These are phyloP conservation scores for Colletotrichum sublineola DNA, from an alignment of 2,329 filamentous ascomycete genomes.

Conservation along the genomic window DNA sequence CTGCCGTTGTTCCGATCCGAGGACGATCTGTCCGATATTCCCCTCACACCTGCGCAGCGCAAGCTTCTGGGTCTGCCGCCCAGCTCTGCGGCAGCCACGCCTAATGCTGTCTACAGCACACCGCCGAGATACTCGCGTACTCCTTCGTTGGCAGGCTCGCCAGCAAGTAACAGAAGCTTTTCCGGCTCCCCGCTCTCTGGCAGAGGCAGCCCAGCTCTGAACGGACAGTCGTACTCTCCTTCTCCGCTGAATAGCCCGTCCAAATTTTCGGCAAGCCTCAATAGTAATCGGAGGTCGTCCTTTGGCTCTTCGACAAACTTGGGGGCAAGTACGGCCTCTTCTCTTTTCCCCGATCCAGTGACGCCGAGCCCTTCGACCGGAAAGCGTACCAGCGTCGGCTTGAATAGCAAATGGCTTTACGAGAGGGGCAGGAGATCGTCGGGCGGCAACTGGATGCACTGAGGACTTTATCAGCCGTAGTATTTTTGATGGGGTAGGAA, in stretches of 20 bases:
- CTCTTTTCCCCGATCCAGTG: conserved; percentile 68
- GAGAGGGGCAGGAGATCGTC: conserved; percentile 78
- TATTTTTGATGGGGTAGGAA: background rate
- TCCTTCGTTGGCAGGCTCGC: conserved; percentile 73
- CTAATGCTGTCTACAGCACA: conserved; percentile 79
- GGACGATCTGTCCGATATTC: conserved; percentile 89
- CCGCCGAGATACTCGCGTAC: conserved; percentile 89
- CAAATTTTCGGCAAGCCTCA: conserved; percentile 69
- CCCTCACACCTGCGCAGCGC: conserved; percentile 90
- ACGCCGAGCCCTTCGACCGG: conserved; percentile 77
- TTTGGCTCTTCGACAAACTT: conserved; percentile 70
- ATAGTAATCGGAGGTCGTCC: conserved; percentile 68
- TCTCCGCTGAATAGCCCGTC: conserved; percentile 66
- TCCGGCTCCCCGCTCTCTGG: conserved; percentile 70
- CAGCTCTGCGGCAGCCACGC: conserved; percentile 71
- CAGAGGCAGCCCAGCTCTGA: conserved; percentile 63
- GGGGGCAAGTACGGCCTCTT: conserved; percentile 59
- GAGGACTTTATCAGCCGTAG: background rate
- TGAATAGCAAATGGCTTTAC: conserved; percentile 97
- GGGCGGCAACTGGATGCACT: conserved; percentile 39
- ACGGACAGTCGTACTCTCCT: conserved; percentile 62
- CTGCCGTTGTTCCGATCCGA: conserved; percentile 78
- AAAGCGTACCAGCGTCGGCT: conserved; percentile 79
- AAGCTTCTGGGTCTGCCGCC: conserved; percentile 85
- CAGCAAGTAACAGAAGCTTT: conserved; percentile 70